Base-by-base conservation (phyloP, 225 moss, liverwort and hornwort species). In the Asterella californica region DNA sequence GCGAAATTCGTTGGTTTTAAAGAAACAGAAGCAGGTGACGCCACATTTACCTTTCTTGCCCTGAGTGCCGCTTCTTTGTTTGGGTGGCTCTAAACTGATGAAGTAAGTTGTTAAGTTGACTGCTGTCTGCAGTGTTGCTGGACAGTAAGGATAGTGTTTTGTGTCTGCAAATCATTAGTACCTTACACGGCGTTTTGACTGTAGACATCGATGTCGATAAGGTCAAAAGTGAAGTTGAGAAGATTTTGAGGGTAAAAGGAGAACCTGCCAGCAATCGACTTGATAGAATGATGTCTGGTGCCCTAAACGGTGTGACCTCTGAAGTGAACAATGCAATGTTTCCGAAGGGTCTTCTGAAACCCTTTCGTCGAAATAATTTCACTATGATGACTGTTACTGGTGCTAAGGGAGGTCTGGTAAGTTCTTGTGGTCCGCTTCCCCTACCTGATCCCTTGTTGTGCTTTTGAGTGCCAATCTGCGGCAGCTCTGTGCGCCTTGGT, bases 321-420 rank as follows among this genome's bases (percentile, higher is more conserved):
- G 95, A 95, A 82, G 90, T 99, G 50, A 99, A 99, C 79, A 99
- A 95, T 50, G 85, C 93, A 14, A 88, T 93, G 59, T 95, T 99
- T 66, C 97, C 97, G 0, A 87, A 80, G 70, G 94, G 92, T 65
- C 84, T 99, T 70, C 83, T 93, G 86, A 99, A 92, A 82, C 88
- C 92, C 70, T 99, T 99, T 62, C 97, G 93, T 18, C 87, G 88
- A 38, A 99, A 99, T 37, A 92, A 93, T 70, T 93, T 99, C 81
- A 92, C 95, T 15, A 83, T 99, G 78, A 99, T 99, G 97, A 99
- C 97, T 65, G 90, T 93, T 75, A 93, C 93, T 61, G 97, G 97
- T 83, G 97, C 97, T 62, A 99, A 99, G 87, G 97, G 97, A 88
- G 97, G 97, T 81, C 75, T 99, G 90, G 97, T 99, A 90, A 83